Base-by-base conservation (phyloP, 495 filamentous ascomycete genomes). In the Lophium mytilinum region DNA sequence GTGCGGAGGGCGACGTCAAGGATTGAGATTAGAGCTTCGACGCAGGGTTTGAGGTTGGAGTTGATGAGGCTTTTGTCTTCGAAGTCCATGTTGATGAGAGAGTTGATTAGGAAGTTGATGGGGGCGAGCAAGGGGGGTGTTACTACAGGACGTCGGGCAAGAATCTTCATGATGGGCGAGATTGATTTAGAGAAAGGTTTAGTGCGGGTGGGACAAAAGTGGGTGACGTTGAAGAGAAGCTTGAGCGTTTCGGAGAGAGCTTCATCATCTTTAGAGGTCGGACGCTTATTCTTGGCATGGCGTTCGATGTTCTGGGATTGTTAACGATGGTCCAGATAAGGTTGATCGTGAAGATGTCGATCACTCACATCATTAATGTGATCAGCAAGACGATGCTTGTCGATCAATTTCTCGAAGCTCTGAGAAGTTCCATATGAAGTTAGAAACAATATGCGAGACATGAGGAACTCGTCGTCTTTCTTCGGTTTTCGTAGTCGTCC, bases 401-500 rank as follows among this genome's bases (percentile, higher is more conserved):
- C 79, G 53, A 95, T 80, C 1, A 95, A 76, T 0, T 73, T 69
- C 34, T 78, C 71, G 45, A 92, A 82, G 57, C 88, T 74, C 45
- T 86, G 63, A 3, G 76, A 81, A 4, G 89, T 90, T 33, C 81
- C 78, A 60, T 96, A 96, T 0, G 92, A 95, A 4, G 83, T 80
- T 1, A 96, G 73, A 55, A 96, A 89, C 4, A 96, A 69, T 18
- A 97, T 83, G 21, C 91, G 79, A 40, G 85, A 87, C 34, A 82
- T 73, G 0, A 95, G 73, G 71, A 96, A 93, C 67, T 96, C 90
- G 64, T 96, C 86, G 49, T 96, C 90, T 10, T 77, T 75, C 60
- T 76, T 85, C 67, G 89, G 83, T 57, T 76, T 83, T 79, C 86
- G 84, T 35, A 96, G 78, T 50, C 77, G 80, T 45, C 80, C 78